Evolutionary conservation across 176 grass and related monocot genomes (phyloP).

Genomic region (Chloris gayana): DNA sequence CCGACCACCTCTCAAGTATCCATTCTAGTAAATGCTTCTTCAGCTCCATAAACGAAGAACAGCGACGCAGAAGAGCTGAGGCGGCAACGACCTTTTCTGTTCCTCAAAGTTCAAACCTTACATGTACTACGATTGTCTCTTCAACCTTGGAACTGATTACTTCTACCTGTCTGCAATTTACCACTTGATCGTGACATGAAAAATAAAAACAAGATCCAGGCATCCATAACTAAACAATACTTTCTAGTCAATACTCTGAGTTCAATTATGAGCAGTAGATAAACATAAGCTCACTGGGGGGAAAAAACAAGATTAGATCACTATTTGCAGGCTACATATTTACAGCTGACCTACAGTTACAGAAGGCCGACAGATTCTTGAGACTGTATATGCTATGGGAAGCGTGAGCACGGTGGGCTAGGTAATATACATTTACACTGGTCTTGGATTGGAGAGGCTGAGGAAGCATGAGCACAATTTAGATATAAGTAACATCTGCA

Average conservation of each 20-base stretch:
- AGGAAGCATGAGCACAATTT: not conserved
- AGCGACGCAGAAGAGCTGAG: too few relatives aligned
- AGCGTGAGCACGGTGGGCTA: not conserved
- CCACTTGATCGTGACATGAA: too few relatives aligned
- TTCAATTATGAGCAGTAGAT: not conserved
- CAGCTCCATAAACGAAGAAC: too few relatives aligned
- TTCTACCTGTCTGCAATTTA: too few relatives aligned
- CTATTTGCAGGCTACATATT: slow-evolving; percentile 26
- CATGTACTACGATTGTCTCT: too few relatives aligned
- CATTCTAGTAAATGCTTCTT: too few relatives aligned
- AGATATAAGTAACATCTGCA: not conserved
- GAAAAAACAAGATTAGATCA: not conserved
- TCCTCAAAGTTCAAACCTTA: too few relatives aligned
- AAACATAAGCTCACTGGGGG: not conserved
- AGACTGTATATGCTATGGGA: not conserved
- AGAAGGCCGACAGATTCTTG: not conserved
- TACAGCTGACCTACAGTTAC: not conserved
- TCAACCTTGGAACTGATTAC: too few relatives aligned
- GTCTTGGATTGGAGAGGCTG: not conserved
- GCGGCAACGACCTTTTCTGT: too few relatives aligned
- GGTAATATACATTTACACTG: slow-evolving; percentile 13
- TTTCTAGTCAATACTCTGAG: not conserved
- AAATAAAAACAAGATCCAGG: too few relatives aligned
- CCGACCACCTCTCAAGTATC: too few relatives aligned
- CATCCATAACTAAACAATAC: too few relatives aligned